phyloP scores from a whole-genome alignment of 352 stramenopile genomes.

The Nothophytophthora sp. region DNA sequence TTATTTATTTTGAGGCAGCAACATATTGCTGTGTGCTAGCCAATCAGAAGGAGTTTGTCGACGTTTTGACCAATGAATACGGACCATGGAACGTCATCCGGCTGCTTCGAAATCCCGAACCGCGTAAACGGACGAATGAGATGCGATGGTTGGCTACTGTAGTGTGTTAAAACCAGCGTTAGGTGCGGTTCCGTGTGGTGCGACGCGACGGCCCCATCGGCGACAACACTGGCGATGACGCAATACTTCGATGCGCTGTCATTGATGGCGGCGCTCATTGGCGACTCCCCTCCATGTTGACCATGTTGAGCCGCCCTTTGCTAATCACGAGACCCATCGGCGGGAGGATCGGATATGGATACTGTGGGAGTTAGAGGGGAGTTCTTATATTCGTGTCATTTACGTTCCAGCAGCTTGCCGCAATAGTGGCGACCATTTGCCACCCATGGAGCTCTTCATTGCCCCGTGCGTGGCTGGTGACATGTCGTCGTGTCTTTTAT shows the following conservation, averaged over 20 bases:
- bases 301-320: constrained; percentile 4
- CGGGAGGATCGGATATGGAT: no score
- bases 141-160: neutral
- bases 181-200: neutral
- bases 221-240: constrained; percentile 22
- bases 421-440: no score
- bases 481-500: neutral
- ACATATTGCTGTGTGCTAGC: constrained; percentile 15
- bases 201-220: no score
- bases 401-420: no score
- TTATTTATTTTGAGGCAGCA: no score
- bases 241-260: constrained; percentile 1
- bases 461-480: no score
- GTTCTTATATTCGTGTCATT: no score
- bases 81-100: no score
- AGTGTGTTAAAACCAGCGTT: neutral
- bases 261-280: constrained; percentile 1
- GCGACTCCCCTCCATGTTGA: no score
- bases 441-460: no score
- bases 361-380: no score
- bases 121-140: constrained; percentile 7
- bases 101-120: no score
- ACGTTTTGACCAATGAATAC: constrained; percentile 24
- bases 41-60: neutral
- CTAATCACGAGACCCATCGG: neutral